phyloP scores from a whole-genome alignment of 441 rosid species.

The Populus hybrid region DNA sequence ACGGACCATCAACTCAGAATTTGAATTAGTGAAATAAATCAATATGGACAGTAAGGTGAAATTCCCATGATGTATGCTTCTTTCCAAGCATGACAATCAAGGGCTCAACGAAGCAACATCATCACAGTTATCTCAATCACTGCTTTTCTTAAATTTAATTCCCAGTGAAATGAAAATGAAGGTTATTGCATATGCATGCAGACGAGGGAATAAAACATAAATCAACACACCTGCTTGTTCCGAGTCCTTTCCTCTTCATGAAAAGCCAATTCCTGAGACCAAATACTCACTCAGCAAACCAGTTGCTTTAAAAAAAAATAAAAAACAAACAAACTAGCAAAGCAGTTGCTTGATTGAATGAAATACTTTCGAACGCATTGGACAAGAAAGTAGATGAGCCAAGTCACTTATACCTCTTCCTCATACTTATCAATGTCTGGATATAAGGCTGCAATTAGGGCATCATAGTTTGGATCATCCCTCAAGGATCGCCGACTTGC shows the following conservation, averaged over 20 bases:
- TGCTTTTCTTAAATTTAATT: conserved; percentile 4
- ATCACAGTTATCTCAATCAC: conserved; percentile 4
- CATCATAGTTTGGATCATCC: conserved; percentile 92
- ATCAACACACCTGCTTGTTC: conserved; percentile 53
- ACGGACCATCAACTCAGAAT: not conserved
- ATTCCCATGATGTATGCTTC: not conserved
- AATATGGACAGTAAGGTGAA: not conserved
- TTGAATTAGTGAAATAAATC: not conserved
- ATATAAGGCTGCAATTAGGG: conserved; percentile 78
- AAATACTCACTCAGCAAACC: conserved; percentile 6
- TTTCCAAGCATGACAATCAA: conserved; percentile 6
- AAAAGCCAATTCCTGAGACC: conserved; percentile 62
- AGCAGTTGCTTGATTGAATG: conserved; percentile 16
- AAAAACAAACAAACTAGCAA: not conserved
- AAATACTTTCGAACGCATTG: conserved; percentile 5
- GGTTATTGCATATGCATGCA: conserved; percentile 10
- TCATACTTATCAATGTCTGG: conserved; percentile 80
- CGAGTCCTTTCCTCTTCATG: conserved; percentile 68
- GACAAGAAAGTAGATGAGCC: conserved; percentile 7
- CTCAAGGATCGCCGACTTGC: conserved; percentile 96
- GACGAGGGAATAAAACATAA: conserved; percentile 12
- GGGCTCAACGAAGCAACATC: not conserved
- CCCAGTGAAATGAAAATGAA: not conserved
- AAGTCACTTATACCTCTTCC: conserved; percentile 57
- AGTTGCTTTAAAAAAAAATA: not conserved